These are phyloP conservation scores for Xylaria curta DNA, from an alignment of 495 filamentous ascomycete genomes.

Conservation along the genomic window DNA sequence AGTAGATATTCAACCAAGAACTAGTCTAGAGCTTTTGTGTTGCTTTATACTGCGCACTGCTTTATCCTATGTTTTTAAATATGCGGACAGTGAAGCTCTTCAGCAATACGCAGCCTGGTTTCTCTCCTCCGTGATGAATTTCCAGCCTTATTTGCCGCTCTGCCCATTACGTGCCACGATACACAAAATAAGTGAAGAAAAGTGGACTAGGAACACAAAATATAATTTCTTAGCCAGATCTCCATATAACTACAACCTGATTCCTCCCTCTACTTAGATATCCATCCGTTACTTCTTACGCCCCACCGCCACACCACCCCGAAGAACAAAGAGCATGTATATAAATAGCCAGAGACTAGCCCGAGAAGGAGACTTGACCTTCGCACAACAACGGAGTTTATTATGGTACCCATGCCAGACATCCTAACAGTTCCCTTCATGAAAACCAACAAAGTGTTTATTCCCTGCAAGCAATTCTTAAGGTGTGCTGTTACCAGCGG, in stretches of 20 bases:
- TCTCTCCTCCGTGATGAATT: not conserved
- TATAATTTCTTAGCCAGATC: not conserved
- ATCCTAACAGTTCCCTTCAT: not conserved
- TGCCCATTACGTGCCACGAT: not conserved
- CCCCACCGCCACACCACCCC: too few relatives aligned
- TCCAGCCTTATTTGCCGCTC: not conserved
- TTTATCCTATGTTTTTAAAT: not conserved
- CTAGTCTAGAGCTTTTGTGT: not conserved
- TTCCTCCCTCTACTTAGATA: not conserved
- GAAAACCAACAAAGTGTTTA: not conserved
- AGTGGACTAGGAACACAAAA: not conserved
- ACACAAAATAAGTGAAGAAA: not conserved
- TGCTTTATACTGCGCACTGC: not conserved
- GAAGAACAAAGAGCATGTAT: too few relatives aligned
- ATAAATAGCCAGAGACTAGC: too few relatives aligned
- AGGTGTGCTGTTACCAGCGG: not conserved
- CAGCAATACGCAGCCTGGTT: not conserved
- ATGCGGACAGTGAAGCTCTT: not conserved
- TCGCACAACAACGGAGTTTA: too few relatives aligned
- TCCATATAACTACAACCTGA: not conserved
- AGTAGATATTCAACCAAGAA: not conserved
- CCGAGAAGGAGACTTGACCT: too few relatives aligned
- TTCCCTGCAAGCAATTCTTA: not conserved
- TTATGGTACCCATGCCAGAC: too few relatives aligned
- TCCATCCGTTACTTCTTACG: too few relatives aligned